Evolutionary conservation across 2,329 filamentous ascomycete species (phyloP), one percentile per base, ranked within the genome.

Genomic region (Arthrobotrys conoides): DNA sequence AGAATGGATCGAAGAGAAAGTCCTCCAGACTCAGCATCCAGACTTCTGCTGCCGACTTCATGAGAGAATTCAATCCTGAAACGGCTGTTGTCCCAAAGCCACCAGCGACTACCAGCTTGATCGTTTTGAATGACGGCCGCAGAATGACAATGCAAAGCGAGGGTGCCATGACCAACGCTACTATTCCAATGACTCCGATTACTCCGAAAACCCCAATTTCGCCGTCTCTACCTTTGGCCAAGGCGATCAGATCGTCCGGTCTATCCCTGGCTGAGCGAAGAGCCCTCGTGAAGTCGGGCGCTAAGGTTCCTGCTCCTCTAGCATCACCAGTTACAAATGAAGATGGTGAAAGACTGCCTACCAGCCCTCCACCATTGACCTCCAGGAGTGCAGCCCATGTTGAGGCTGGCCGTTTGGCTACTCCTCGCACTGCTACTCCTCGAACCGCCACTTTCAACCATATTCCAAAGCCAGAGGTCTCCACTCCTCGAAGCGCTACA

Each of bases 221-320:
- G 27, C 76, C 76, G 5, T 79, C 76, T 59, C 44, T 79, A n/a
- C 70, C 76, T 20, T 33, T 79, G 20, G 64, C 70, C 48, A 73
- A 78, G 63, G 75, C 75, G 12, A 53, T 72, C 1, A 68, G 75
- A 38, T 59, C 51, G 20, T 75, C 76, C 2, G 71, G 71, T 36
- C 57, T 79, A 18, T 79, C 76, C 16, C 76, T 79, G 51, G 76
- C 76, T 36, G 76, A 79, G 66, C 55, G 76, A 67, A 70, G 76
- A 79, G 76, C 76, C 12, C 30, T 68, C 51, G 68, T 38, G 27
- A 78, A 78, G 27, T 78, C 75, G 33, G 67, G 66, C 14, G 75
- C 70, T 20, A 75, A 79, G 22, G 67, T 75, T 18, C 76, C 76
- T 2, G 70, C 76, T 9, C 76, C 76, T 14, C 22, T 79, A 8